Evolutionary conservation across 2,329 filamentous ascomycete genomes (phyloP).

Genomic region (Pseudocercospora ulei): DNA sequence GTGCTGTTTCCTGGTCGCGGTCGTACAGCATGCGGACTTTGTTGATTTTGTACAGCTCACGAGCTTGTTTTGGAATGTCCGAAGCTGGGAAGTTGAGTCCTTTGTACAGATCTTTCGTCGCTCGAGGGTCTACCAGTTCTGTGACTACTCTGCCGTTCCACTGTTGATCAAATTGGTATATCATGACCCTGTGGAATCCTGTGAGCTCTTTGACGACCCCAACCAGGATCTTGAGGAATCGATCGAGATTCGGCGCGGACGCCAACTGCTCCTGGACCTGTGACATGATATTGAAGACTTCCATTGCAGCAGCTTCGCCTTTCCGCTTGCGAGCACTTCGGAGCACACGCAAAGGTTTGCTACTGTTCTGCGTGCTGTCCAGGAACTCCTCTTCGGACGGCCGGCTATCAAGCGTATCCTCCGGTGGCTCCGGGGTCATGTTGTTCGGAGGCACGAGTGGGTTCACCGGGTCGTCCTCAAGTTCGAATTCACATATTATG

Average conservation of each 20-base stretch:
- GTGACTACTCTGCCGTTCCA: conserved; percentile 84
- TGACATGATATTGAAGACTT: conserved; percentile 84
- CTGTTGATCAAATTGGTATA: conserved; percentile 76
- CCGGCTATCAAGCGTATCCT: conserved; percentile 63
- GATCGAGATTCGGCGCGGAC: conserved; percentile 58
- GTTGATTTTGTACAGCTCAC: conserved; percentile 83
- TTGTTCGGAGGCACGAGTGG: conserved; percentile 54
- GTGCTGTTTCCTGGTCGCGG: conserved; percentile 65
- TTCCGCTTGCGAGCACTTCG: conserved; percentile 64
- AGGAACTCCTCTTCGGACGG: conserved; percentile 64
- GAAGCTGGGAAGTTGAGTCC: conserved; percentile 81
- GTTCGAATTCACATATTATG: conserved; percentile 79
- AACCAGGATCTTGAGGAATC: conserved; percentile 68
- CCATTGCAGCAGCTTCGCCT: conserved; percentile 73
- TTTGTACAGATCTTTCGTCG: conserved; percentile 74
- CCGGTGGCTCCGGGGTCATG: conserved; percentile 55
- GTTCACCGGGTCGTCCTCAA: conserved; percentile 63
- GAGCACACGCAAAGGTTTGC: conserved; percentile 66
- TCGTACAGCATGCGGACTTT: conserved; percentile 83
- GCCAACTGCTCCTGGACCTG: conserved; percentile 83
- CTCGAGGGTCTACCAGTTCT: conserved; percentile 69
- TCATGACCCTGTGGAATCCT: conserved; percentile 84
- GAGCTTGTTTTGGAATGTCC: conserved; percentile 74
- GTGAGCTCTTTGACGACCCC: conserved; percentile 83
- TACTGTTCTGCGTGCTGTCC: conserved; percentile 65